These are phyloP conservation scores for Fraxinus velutina DNA, from an alignment of 305 asterid genomes.

Conservation along the genomic window DNA sequence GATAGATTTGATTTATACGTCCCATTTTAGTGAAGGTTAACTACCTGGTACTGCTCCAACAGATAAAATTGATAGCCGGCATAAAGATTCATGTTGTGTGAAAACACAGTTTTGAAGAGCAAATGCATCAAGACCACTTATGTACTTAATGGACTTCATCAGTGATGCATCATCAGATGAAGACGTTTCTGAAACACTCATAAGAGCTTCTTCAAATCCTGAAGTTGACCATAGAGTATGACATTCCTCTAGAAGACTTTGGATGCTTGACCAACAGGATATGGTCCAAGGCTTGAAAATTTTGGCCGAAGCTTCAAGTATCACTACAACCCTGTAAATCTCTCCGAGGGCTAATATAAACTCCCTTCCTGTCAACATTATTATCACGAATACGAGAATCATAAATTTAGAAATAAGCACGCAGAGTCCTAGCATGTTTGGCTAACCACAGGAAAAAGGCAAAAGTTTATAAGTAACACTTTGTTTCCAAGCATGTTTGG, in stretches of 20 bases:
- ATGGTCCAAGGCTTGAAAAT: constrained; percentile 77
- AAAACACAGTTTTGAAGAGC: constrained; percentile 52
- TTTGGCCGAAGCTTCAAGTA: constrained; percentile 61
- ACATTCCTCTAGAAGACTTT: constrained; percentile 55
- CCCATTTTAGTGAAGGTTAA: constrained; percentile 5
- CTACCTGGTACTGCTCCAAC: constrained; percentile 59
- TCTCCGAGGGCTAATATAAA: constrained; percentile 65
- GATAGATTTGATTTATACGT: constrained; percentile 7
- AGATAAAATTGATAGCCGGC: constrained; percentile 61
- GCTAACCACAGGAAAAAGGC: not conserved
- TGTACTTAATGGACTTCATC: constrained; percentile 47
- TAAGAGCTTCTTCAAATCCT: constrained; percentile 63
- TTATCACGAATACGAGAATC: constrained; percentile 21
- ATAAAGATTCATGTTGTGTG: constrained; percentile 37
- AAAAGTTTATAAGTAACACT: not conserved
- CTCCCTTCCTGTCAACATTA: constrained; percentile 50
- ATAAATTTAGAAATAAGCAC: constrained; percentile 8
- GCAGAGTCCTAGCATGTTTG: not conserved
- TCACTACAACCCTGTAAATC: constrained; percentile 65
- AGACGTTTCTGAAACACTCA: constrained; percentile 36
- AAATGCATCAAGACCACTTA: constrained; percentile 47
- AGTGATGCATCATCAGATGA: constrained; percentile 33
- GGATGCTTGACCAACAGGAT: constrained; percentile 36
- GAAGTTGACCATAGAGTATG: constrained; percentile 54
- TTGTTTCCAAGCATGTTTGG: not conserved